phyloP scores from a whole-genome alignment of 352 stramenopile genomes.

The Phytopythium aichiense region DNA sequence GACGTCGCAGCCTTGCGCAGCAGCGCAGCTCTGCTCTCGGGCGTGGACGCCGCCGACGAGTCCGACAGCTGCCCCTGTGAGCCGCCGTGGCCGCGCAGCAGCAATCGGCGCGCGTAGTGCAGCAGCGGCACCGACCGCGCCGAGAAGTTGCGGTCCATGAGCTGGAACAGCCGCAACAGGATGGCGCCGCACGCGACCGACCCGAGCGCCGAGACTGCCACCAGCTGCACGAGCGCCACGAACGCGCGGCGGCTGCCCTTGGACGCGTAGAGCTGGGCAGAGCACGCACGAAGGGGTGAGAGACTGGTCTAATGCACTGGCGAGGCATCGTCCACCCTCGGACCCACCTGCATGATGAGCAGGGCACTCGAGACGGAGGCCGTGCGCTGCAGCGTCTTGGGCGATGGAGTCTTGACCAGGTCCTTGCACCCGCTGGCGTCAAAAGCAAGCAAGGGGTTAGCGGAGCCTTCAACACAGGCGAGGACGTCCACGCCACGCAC shows the following conservation, averaged over 20 bases:
- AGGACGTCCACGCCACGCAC: constrained; percentile 9
- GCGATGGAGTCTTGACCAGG: constrained; percentile 54
- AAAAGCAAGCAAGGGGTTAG: not conserved
- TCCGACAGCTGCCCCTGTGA: constrained; percentile 15
- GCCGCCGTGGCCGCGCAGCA: constrained; percentile 30
- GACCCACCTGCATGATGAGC: constrained; percentile 55
- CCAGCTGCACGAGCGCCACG: constrained; percentile 52
- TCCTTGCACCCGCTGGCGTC: constrained; percentile 39
- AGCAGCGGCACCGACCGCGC: constrained; percentile 28
- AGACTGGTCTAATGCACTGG: not conserved
- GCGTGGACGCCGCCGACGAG: not conserved
- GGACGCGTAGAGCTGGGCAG: constrained; percentile 56
- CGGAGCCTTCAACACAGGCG: not conserved
- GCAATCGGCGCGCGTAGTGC: constrained; percentile 30
- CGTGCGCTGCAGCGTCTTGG: constrained; percentile 57
- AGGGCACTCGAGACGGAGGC: constrained; percentile 66
- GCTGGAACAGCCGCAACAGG: constrained; percentile 44
- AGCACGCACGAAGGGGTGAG: not conserved
- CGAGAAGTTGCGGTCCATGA: constrained; percentile 32
- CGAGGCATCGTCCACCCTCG: not conserved
- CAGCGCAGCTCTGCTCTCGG: constrained; percentile 9
- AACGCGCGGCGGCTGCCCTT: constrained; percentile 56
- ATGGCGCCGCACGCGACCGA: constrained; percentile 60
- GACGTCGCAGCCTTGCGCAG: constrained; percentile 32
- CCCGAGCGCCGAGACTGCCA: constrained; percentile 51